Conservation (phyloP, 331 rosid genomes). For the Dryas integrifolia region DNA sequence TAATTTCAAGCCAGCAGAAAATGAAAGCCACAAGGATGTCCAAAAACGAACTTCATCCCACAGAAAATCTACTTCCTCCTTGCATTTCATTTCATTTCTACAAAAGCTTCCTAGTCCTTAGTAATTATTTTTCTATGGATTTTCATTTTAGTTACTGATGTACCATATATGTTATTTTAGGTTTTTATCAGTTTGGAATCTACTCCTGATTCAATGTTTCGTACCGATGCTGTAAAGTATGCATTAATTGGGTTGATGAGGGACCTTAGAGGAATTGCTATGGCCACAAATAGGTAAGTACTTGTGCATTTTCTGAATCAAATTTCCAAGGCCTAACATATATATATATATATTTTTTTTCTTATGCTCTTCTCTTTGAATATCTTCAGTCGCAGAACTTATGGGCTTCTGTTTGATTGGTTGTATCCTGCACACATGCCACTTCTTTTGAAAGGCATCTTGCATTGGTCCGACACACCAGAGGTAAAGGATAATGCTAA, state of each 20-base stretch:
- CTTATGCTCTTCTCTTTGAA: constrained; percentile 27
- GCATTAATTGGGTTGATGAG: constrained; percentile 91
- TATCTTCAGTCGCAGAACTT: constrained; percentile 81
- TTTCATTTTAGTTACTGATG: not conserved
- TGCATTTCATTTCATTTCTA: not conserved
- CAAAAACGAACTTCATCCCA: not conserved
- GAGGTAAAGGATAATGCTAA: constrained; percentile 57
- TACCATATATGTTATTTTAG: constrained; percentile 35
- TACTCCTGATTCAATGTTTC: constrained; percentile 88
- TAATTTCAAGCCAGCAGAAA: not conserved
- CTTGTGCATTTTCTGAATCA: constrained; percentile 23
- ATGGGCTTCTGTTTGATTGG: constrained; percentile 97
- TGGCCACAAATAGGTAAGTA: constrained; percentile 90
- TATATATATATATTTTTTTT: not conserved
- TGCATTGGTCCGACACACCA: constrained; percentile 93
- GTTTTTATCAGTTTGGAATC: constrained; percentile 86
- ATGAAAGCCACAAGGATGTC: not conserved
- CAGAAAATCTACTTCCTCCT: not conserved
- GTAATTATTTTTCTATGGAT: not conserved
- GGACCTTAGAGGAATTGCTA: constrained; percentile 96
- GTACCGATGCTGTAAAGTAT: constrained; percentile 78
- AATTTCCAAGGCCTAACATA: constrained; percentile 3
- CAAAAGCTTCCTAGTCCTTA: not conserved
- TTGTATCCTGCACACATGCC: constrained; percentile 90
- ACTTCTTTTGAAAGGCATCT: constrained; percentile 82